These are phyloP conservation scores for Irpex sp. DNA, from an alignment of 1,284 basidiomycete genomes.

Conservation along the genomic window DNA sequence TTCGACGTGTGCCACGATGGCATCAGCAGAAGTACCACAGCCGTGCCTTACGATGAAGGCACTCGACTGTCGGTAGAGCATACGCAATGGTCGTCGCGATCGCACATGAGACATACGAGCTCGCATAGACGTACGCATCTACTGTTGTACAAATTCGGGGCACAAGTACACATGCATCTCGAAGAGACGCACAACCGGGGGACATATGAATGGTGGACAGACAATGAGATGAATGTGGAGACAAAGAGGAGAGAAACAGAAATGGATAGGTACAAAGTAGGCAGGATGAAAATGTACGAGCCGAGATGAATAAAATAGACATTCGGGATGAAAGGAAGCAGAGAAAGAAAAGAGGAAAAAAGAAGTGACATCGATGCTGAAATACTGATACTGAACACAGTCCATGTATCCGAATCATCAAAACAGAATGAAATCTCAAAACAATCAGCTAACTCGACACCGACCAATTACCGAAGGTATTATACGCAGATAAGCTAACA, in stretches of 20 bases:
- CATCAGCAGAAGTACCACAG: neutral
- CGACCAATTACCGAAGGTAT: conserved; percentile 11
- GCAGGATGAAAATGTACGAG: conserved; percentile 11
- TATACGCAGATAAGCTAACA: neutral
- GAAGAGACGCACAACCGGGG: conserved; percentile 1
- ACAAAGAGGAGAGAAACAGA: neutral
- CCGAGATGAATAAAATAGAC: neutral
- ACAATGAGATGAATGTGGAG: conserved; percentile 3
- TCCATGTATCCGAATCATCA: conserved; percentile 12
- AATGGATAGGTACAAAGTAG: conserved; percentile 10
- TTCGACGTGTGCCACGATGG: neutral
- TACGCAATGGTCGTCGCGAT: conserved; percentile 6
- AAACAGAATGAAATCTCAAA: conserved; percentile 8
- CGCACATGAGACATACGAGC: neutral
- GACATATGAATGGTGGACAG: conserved; percentile 3
- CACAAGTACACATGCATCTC: conserved; percentile 14
- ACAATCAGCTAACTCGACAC: conserved; percentile 2
- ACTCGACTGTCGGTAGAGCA: neutral
- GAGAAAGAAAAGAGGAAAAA: conserved; percentile 14
- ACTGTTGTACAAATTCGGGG: conserved; percentile 10
- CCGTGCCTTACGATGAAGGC: neutral
- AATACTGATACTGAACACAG: conserved; percentile 10
- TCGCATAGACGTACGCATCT: conserved; percentile 18
- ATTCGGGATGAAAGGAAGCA: conserved; percentile 16
- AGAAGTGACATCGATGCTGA: conserved; percentile 18